These are phyloP conservation scores for Kluyveromyces sp. DNA, from an alignment of 1,139 yeast species.

Conservation along the genomic window DNA sequence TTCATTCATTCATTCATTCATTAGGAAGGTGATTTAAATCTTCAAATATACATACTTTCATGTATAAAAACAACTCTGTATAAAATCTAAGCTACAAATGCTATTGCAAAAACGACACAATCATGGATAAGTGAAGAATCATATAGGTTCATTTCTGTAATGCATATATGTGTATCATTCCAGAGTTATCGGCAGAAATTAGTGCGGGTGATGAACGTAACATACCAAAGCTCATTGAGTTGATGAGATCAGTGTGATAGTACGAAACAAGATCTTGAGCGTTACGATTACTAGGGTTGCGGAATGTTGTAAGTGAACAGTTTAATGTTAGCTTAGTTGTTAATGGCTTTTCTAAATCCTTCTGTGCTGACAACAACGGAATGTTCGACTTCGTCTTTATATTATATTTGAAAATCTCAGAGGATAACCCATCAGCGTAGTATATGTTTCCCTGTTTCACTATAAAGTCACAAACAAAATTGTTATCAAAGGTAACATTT, in stretches of 20 bases:
- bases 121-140: background rate
- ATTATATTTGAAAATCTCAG: slow-evolving; percentile 13
- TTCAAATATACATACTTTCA: too few relatives aligned
- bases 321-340: slow-evolving; percentile 16
- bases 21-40: too few relatives aligned
- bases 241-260: slow-evolving; percentile 18
- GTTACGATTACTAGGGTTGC: slow-evolving; percentile 1
- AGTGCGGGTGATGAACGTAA: slow-evolving; percentile 9
- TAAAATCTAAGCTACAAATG: too few relatives aligned
- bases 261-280: background rate
- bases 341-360: slow-evolving; percentile 5
- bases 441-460: slow-evolving; percentile 12
- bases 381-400: slow-evolving; percentile 11
- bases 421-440: slow-evolving; percentile 10
- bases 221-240: slow-evolving; percentile 9
- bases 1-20: too few relatives aligned
- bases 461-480: slow-evolving; percentile 8
- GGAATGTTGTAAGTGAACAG: slow-evolving; percentile 9
- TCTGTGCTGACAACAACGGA: slow-evolving; percentile 9
- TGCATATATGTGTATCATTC: slow-evolving; percentile 13
- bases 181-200: slow-evolving; percentile 20
- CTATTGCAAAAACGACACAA: too few relatives aligned
- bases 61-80: too few relatives aligned
- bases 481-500: slow-evolving; percentile 13
- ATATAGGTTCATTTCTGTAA: background rate